These are phyloP conservation scores for Zymoseptoria tritici DNA, from an alignment of 2,329 filamentous ascomycete genomes.

Conservation along the genomic window DNA sequence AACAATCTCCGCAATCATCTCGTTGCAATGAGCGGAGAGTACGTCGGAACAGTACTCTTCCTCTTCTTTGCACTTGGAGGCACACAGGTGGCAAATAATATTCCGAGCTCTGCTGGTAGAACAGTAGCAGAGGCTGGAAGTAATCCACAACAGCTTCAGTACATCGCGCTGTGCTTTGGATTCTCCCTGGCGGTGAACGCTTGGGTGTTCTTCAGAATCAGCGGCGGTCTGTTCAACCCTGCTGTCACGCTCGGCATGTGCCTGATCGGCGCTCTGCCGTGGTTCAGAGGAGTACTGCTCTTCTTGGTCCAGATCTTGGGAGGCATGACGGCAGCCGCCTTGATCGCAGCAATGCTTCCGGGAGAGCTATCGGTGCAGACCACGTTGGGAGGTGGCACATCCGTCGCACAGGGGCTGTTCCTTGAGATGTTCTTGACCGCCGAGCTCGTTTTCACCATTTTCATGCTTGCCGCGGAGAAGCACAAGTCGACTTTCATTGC, in stretches of 20 bases:
- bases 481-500: constrained; percentile 27
- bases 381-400: constrained; percentile 22
- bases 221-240: constrained; percentile 27
- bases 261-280: constrained; percentile 21
- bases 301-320: constrained; percentile 26
- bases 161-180: constrained; percentile 32
- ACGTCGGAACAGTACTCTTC: constrained; percentile 40
- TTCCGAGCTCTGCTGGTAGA: constrained; percentile 20
- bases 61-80: constrained; percentile 40
- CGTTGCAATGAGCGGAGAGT: constrained; percentile 32
- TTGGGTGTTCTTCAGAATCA: constrained; percentile 30
- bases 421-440: constrained; percentile 31
- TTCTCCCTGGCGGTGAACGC: constrained; percentile 34
- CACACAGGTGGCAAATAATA: constrained; percentile 39
- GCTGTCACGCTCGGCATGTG: constrained; percentile 28
- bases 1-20: constrained; percentile 26
- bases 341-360: constrained; percentile 26
- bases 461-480: constrained; percentile 33
- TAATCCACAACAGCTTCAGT: constrained; percentile 32
- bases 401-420: constrained; percentile 26
- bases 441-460: constrained; percentile 26
- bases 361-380: constrained; percentile 25
- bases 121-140: constrained; percentile 21
- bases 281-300: constrained; percentile 21
- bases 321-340: constrained; percentile 26